phyloP scores from a whole-genome alignment of 2,329 filamentous ascomycete species.

The Corinectria fuckeliana region DNA sequence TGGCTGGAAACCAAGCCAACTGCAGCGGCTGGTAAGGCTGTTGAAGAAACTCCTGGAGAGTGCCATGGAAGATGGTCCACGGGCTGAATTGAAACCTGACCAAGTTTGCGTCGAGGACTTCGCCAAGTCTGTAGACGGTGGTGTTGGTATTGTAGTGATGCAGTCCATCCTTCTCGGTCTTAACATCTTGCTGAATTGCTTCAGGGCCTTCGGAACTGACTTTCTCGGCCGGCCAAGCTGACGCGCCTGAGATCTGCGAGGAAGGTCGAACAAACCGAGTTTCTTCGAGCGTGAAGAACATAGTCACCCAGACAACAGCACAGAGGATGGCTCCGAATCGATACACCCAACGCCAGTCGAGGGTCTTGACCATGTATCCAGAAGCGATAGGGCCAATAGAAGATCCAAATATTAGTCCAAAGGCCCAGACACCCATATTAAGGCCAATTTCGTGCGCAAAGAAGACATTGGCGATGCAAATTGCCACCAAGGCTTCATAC shows the following conservation, averaged over 20 bases:
- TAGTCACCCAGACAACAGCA: not conserved
- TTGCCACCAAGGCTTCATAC: not conserved
- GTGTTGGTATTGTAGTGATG: not conserved
- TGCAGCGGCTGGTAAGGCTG: not conserved
- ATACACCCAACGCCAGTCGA: conserved; percentile 55
- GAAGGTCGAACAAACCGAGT: not conserved
- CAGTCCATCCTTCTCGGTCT: not conserved
- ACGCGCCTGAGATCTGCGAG: not conserved
- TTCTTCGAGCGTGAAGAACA: not conserved
- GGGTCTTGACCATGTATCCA: conserved; percentile 56
- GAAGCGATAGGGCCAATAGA: conserved; percentile 54
- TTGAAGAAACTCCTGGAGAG: not conserved
- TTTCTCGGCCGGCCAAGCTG: not conserved
- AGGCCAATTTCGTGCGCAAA: conserved; percentile 53
- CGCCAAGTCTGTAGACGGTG: not conserved
- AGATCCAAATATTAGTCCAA: conserved; percentile 34
- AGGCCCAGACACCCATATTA: conserved; percentile 51
- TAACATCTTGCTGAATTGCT: not conserved
- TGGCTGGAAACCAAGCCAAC: not conserved
- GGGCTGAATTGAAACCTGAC: not conserved
- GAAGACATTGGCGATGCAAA: conserved; percentile 26
- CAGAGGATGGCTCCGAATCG: not conserved
- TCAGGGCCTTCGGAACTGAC: not conserved
- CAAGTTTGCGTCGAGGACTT: not conserved
- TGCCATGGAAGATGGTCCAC: not conserved